These are phyloP conservation scores for Pigoraptor vietnamica DNA, from an alignment of 78 protist genomes.

Conservation along the genomic window DNA sequence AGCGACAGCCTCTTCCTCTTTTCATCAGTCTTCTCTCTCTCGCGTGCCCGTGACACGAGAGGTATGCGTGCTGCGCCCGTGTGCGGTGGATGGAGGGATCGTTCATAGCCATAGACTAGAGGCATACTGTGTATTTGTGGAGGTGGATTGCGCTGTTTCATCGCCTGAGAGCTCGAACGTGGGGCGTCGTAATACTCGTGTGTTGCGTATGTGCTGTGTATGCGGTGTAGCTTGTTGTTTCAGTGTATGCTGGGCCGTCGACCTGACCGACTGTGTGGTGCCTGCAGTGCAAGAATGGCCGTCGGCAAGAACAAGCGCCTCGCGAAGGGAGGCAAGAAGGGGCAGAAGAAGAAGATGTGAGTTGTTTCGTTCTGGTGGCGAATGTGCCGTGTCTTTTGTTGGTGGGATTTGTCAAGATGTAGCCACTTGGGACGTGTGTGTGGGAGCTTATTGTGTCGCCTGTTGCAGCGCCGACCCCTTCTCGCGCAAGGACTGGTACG, in stretches of 20 bases:
- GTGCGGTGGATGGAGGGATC: too few species aligned
- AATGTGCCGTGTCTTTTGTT: neutral
- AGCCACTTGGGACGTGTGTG: neutral
- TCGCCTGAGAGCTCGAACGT: too few species aligned
- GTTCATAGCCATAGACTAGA: too few species aligned
- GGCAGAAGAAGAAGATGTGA: conserved; percentile 30
- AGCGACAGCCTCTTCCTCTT: neutral
- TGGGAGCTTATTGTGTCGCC: neutral
- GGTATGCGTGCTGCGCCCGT: too few species aligned
- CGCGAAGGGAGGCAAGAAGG: conserved; percentile 62
- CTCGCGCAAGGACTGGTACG: conserved; percentile 97
- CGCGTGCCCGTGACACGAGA: neutral
- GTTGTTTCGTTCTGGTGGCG: too few species aligned
- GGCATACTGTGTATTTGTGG: too few species aligned
- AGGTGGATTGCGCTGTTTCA: too few species aligned
- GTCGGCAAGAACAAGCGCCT: conserved; percentile 70
- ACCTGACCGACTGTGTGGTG: neutral
- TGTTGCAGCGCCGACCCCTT: conserved; percentile 86
- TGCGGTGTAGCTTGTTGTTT: too few species aligned
- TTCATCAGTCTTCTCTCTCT: neutral
- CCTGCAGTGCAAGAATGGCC: conserved; percentile 7
- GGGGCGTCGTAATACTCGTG: too few species aligned
- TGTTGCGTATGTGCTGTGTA: too few species aligned
- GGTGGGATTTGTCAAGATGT: too few species aligned
- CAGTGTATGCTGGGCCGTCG: too few species aligned